phyloP scores from a whole-genome alignment of 2,329 filamentous ascomycete genomes.

The Dendrostoma leiphaemia region DNA sequence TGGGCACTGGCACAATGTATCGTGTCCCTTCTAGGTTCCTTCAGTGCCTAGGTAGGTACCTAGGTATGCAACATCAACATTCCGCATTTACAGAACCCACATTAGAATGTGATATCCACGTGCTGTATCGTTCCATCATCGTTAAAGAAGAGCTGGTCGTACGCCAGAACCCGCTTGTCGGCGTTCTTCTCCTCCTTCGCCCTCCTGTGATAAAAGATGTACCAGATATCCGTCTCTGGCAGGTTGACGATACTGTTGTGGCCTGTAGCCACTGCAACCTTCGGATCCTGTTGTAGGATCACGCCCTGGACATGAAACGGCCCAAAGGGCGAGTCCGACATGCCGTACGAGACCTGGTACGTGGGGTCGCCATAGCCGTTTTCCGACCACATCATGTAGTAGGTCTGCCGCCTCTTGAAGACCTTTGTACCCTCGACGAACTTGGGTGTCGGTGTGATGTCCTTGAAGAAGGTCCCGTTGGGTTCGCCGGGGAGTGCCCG shows the following conservation, averaged over 20 bases:
- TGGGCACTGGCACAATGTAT: too few relatives aligned
- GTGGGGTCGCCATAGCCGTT: conserved; percentile 15
- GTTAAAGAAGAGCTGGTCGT: conserved; percentile 8
- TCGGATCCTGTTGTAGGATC: conserved; percentile 3
- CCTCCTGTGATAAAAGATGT: conserved; percentile 11
- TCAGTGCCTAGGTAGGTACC: too few relatives aligned
- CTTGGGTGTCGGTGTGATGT: conserved; percentile 2
- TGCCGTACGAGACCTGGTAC: conserved; percentile 14
- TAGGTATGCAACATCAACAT: too few relatives aligned
- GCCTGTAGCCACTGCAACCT: conserved; percentile 10
- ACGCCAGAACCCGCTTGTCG: conserved; percentile 1
- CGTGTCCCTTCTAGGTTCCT: too few relatives aligned
- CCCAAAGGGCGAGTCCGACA: conserved; percentile 7
- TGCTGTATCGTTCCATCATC: conserved; percentile 2
- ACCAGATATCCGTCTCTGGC: conserved; percentile 16
- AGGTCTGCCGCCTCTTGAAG: conserved; percentile 5
- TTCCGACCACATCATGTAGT: conserved; percentile 19
- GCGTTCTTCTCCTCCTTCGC: conserved; percentile 1
- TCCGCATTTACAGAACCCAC: too few relatives aligned
- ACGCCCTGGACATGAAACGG: conserved; percentile 1
- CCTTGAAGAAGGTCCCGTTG: background rate
- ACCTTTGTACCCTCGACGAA: conserved; percentile 14
- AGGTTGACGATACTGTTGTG: conserved; percentile 14
- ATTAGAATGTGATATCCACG: background rate
- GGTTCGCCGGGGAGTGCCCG: background rate